Evolutionary conservation across 2,329 filamentous ascomycete species (phyloP).

Genomic region (Allantophomopsis cytisporea): DNA sequence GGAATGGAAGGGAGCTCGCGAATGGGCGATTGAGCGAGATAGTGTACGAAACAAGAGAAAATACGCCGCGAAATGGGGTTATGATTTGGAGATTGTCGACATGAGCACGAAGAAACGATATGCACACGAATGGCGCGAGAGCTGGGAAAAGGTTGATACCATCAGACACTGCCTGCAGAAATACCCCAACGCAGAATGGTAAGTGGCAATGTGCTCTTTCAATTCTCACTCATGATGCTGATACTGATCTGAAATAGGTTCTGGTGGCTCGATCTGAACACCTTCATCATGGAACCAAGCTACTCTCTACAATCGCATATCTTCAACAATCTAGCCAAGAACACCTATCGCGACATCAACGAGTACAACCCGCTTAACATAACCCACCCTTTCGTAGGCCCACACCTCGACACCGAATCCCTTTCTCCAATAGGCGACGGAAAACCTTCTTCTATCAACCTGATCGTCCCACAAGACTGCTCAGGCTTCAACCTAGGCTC

Average conservation of each 20-base stretch:
- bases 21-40: conserved; percentile 97
- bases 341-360: conserved; percentile 92
- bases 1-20: conserved; percentile 95
- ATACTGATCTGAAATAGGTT: conserved; percentile 47
- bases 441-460: conserved; percentile 64
- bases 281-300: conserved; percentile 91
- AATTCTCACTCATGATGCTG: too few relatives aligned
- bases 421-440: conserved; percentile 67
- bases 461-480: conserved; percentile 88
- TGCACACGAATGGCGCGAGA: conserved; percentile 96
- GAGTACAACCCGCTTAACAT: conserved; percentile 92
- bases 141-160: conserved; percentile 98
- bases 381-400: conserved; percentile 61
- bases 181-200: conserved; percentile 95
- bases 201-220: conserved; percentile 20
- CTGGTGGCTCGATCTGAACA: conserved; percentile 98
- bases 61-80: conserved; percentile 81
- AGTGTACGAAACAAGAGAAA: conserved; percentile 90
- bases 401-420: conserved; percentile 64
- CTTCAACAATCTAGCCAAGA: conserved; percentile 62
- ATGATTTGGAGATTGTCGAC: conserved; percentile 90
- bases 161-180: conserved; percentile 81
- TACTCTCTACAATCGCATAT: conserved; percentile 85
- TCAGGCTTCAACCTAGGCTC: conserved; percentile 92
- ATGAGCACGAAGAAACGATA: conserved; percentile 99